A percentile compares a stretch with the other conserved stretches of the same genome.
Evolutionary conservation across 1,284 basidiomycete genomes (phyloP).

Genomic region (Ustilago xerochloae): DNA sequence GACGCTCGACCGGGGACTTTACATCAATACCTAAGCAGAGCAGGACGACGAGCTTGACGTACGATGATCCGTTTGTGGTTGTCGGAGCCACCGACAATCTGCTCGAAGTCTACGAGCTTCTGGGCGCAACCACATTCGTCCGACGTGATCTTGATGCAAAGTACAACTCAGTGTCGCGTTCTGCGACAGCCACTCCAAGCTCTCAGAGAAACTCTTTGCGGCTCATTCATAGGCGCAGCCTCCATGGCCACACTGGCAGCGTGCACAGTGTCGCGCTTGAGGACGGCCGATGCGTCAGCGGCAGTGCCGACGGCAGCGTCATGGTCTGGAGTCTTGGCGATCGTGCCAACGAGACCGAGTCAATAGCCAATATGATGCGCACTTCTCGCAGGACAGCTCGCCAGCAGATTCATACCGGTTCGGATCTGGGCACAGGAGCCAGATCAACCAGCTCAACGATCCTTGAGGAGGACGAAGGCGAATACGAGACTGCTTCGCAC

Average conservation of each 20-base stretch:
- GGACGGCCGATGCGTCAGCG: slow-evolving; percentile 60
- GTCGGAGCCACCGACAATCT: slow-evolving; percentile 61
- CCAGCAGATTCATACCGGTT: background rate
- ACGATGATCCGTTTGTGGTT: slow-evolving; percentile 62
- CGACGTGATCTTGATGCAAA: background rate
- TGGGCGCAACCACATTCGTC: slow-evolving; percentile 28
- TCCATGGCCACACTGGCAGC: slow-evolving; percentile 66
- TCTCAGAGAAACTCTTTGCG: slow-evolving; percentile 19
- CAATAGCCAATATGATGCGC: slow-evolving; percentile 30
- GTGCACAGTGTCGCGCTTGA: slow-evolving; percentile 62
- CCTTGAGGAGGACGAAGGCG: slow-evolving; percentile 16
- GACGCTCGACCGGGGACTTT: too few species aligned
- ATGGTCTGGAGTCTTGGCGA: slow-evolving; percentile 65
- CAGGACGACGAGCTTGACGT: slow-evolving; percentile 49
- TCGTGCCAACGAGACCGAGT: slow-evolving; percentile 33
- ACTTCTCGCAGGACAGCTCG: slow-evolving; percentile 5
- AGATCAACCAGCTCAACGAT: slow-evolving; percentile 17
- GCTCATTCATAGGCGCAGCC: slow-evolving; percentile 52
- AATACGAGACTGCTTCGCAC: slow-evolving; percentile 7
- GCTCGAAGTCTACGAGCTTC: slow-evolving; percentile 61
- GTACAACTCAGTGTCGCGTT: background rate
- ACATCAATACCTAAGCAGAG: too few species aligned
- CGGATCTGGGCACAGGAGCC: background rate
- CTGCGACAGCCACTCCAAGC: slow-evolving; percentile 29
- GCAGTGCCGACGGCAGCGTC: slow-evolving; percentile 63